Conservation (phyloP, 2,329 filamentous ascomycete species). For the Teratosphaeriaceae sp. region DNA sequence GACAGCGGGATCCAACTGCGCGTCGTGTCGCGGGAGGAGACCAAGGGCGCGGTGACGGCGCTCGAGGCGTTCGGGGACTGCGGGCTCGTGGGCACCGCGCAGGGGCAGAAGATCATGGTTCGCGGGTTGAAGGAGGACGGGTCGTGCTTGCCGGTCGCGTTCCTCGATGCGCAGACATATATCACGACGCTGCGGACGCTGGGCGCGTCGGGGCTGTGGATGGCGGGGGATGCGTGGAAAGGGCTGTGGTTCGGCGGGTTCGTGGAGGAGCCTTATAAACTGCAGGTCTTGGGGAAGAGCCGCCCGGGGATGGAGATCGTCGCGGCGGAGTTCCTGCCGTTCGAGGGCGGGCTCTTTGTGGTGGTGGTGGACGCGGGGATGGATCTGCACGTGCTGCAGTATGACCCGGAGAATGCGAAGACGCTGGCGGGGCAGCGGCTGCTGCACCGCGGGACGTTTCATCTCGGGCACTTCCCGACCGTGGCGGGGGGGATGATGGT, state of each 20-base stretch:
- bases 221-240: conserved; percentile 86
- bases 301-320: conserved; percentile 69
- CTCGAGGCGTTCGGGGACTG: conserved; percentile 67
- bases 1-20: conserved; percentile 84
- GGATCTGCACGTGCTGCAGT: conserved; percentile 83
- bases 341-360: conserved; percentile 75
- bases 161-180: conserved; percentile 96
- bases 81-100: conserved; percentile 80
- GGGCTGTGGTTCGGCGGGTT: conserved; percentile 96
- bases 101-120: conserved; percentile 97
- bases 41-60: conserved; percentile 85
- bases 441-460: conserved; percentile 81
- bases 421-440: conserved; percentile 83
- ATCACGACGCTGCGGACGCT: conserved; percentile 81
- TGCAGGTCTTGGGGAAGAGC: conserved; percentile 88
- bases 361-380: conserved; percentile 77
- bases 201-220: conserved; percentile 72
- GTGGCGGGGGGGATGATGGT: conserved; percentile 54
- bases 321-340: conserved; percentile 80
- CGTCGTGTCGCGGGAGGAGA: conserved; percentile 80
- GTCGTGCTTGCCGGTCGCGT: conserved; percentile 84
- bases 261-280: conserved; percentile 92
- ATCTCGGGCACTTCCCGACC: conserved; percentile 72
- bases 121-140: conserved; percentile 93
- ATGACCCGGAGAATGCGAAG: conserved; percentile 93